Base-by-base conservation (phyloP, 1,139 yeast species). In the Yamadazyma epiphylla region DNA sequence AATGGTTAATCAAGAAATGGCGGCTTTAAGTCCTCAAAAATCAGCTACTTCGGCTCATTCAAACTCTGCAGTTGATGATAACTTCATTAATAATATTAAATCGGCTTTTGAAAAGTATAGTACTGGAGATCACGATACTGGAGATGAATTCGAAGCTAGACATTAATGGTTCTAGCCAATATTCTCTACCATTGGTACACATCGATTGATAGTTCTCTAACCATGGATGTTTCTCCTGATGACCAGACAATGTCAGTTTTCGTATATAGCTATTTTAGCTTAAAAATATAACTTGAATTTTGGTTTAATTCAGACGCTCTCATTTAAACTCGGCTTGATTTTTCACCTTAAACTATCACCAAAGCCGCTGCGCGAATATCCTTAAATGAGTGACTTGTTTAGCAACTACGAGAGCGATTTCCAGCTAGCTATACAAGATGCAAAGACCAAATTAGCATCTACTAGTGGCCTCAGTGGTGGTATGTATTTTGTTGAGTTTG, bases 331-430 rank as follows among this genome's bases (percentile, higher is more conserved):
- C 12, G n/a, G n/a, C 12, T 20, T 20, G n/a, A 9, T 9, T 5
- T 20, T n/a, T n/a, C n/a, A n/a, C n/a, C n/a, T n/a, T n/a, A n/a
- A n/a, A n/a, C n/a, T n/a, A n/a, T n/a, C n/a, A n/a, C n/a, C n/a
- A n/a, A n/a, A n/a, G n/a, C n/a, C n/a, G n/a, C n/a, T n/a, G n/a
- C n/a, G n/a, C n/a, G n/a, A n/a, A n/a, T n/a, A n/a, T n/a, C n/a
- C n/a, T n/a, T n/a, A 7, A 7, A 73, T 73, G 80, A 59, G 82
- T 2, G 86, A 79, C 30, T 63, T 80, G 44, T 81, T 84, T 50
- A 60, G 65, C 31, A 74, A 77, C 20, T 83, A 84, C 53, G 94
- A 85, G 51, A 60, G 82, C 1, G 95, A 85, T 46, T 81, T 76
- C 57, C 80, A 80, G 48, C 68, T 83, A 41, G 80, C 89, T 5